These are phyloP conservation scores for Calonectria hongkongensis DNA, from an alignment of 2,329 filamentous ascomycete genomes.

Conservation along the genomic window DNA sequence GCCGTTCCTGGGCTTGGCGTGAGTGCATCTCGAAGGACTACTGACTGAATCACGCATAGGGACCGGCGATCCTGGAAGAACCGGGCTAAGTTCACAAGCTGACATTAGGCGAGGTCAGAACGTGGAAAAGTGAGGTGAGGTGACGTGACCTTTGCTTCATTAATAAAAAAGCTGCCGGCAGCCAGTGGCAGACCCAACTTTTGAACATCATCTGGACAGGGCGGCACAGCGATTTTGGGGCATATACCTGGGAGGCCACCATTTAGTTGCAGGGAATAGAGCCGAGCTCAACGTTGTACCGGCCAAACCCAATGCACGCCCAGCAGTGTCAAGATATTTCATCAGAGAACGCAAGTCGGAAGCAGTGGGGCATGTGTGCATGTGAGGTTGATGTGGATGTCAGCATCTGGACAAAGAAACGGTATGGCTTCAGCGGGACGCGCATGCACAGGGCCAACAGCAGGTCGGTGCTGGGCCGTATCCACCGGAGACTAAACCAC, in stretches of 20 bases:
- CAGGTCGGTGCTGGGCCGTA: slow-evolving; percentile 48
- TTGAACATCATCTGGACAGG: slow-evolving; percentile 45
- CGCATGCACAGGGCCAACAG: slow-evolving; percentile 47
- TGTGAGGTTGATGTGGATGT: slow-evolving; percentile 39
- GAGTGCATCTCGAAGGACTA: slow-evolving; percentile 6
- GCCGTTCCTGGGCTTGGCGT: slow-evolving; percentile 18
- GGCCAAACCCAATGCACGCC: slow-evolving; percentile 21
- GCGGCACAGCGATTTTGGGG: slow-evolving; percentile 27
- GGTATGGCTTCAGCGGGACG: slow-evolving; percentile 46
- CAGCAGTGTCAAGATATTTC: slow-evolving; percentile 31
- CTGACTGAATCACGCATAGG: not conserved
- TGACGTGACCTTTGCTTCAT: slow-evolving; percentile 46
- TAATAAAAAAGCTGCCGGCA: slow-evolving; percentile 34
- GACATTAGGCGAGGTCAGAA: slow-evolving; percentile 41
- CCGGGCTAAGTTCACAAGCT: slow-evolving; percentile 36
- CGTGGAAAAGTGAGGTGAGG: slow-evolving; percentile 45
- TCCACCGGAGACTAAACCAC: slow-evolving; percentile 44
- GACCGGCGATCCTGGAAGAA: slow-evolving; percentile 3
- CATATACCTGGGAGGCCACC: slow-evolving; percentile 24
- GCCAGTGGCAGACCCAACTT: slow-evolving; percentile 45
- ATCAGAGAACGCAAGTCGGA: slow-evolving; percentile 19
- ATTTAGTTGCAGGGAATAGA: slow-evolving; percentile 21
- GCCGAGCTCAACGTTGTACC: slow-evolving; percentile 3
- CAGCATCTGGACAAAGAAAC: slow-evolving; percentile 40
- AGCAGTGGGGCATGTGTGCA: slow-evolving; percentile 32